Evolutionary conservation across 2,329 filamentous ascomycete species (phyloP), one percentile per base, ranked within the genome.

Genomic region (Mycosphaerella sp.): DNA sequence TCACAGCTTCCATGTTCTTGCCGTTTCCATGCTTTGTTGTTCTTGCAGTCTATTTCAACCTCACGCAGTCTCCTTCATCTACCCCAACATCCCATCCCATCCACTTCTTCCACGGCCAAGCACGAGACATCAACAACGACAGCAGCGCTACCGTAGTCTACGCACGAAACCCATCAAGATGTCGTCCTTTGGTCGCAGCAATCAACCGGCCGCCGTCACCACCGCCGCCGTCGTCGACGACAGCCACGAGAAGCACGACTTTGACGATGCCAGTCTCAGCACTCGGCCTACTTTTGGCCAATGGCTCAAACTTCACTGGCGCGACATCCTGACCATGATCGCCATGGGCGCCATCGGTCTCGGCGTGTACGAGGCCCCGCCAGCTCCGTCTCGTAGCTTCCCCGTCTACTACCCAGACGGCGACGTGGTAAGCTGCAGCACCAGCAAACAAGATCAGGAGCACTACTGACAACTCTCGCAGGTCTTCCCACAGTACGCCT

Each of bases 241-340:
- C 40, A 48, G 31, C 31, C 45, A 39, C 23, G 51, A 54, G 26
- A 44, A 44, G 9, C 10, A 38, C 40, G 50, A 52, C 9, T 52
- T 47, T 42, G 44, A 43, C 17, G 50, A 52, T 2, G 44, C 32
- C 36, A 34, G 23, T 38, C 42, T 52, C 26, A 46, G 39, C 50
- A 71, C 66, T 2, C 73, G 78, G 11, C 84, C 84, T 1, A 77
- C 73, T 1, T 85, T 88, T 59, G 83, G 84, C 2, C 82, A 86
- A 66, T 88, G 85, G 85, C 67, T 87, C 58, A 86, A 84, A 68
- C 74, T 76, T 8, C 85, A 82, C 4, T 83, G 80, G 76, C 70
- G 86, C 10, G 85, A 88, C 64, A 78, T 88, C 48, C 48, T 85
- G 21, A 86, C 83, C 34, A 87, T 88, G 83, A 72, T 26, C 36